Conservation (phyloP, 108 stramenopile genomes). For the Parietichytrium sp. region DNA sequence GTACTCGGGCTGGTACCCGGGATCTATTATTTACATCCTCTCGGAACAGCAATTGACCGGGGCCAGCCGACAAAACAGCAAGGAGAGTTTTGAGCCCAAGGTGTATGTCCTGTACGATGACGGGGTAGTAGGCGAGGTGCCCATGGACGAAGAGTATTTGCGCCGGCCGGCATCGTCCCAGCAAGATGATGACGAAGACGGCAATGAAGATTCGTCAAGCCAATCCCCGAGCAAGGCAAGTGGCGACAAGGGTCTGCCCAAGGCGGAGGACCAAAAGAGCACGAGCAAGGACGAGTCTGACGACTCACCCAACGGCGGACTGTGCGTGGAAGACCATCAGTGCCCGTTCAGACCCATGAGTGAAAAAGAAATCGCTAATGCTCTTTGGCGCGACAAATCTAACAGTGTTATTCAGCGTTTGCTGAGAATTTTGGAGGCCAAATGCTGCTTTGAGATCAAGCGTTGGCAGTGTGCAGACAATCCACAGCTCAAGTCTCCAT, state of each 20-base stretch:
- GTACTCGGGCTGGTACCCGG: constrained; percentile 22
- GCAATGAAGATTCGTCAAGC: too few relatives aligned
- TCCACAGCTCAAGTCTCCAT: constrained; percentile 1
- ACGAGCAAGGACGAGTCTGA: too few relatives aligned
- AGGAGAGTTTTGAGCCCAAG: background rate
- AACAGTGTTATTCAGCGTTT: constrained; percentile 33
- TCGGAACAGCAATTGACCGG: background rate
- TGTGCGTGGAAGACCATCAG: background rate
- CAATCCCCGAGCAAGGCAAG: too few relatives aligned
- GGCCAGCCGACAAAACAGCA: too few relatives aligned
- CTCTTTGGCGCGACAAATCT: background rate
- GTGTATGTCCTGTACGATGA: constrained; percentile 25
- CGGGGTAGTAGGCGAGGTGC: background rate
- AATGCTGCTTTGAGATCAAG: background rate
- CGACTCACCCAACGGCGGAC: background rate
- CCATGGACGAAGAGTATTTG: background rate
- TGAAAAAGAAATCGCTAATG: background rate
- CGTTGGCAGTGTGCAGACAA: constrained; percentile 5
- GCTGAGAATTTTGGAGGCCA: background rate
- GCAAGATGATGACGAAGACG: background rate
- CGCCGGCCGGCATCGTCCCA: background rate
- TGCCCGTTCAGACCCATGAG: constrained; percentile 11
- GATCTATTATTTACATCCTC: background rate
- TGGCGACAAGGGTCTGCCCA: too few relatives aligned
- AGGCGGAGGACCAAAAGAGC: too few relatives aligned